A percentile compares a stretch with the other conserved stretches of the same genome.
These are phyloP conservation scores for Beauveria scarabaeidicola DNA, from an alignment of 2,329 filamentous ascomycete genomes.

Conservation along the genomic window DNA sequence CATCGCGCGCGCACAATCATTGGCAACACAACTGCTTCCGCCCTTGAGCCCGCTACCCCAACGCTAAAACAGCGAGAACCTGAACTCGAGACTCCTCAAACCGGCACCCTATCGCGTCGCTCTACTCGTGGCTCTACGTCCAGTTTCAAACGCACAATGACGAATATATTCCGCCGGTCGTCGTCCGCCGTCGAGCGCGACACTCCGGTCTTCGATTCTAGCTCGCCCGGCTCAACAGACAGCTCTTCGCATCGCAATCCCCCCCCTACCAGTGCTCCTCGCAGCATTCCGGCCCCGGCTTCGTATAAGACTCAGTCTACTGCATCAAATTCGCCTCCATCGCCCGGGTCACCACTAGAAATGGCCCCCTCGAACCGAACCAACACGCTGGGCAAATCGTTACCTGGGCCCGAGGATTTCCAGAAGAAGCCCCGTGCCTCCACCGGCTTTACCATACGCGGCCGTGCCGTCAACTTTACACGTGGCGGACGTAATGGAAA, in stretches of 20 bases:
- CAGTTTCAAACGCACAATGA: slow-evolving; percentile 42
- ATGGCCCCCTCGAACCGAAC: slow-evolving; percentile 26
- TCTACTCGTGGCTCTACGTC: slow-evolving; percentile 34
- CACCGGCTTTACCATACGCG: slow-evolving; percentile 42
- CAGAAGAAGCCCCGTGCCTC: slow-evolving; percentile 42
- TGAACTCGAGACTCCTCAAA: slow-evolving; percentile 10
- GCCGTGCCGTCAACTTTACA: slow-evolving; percentile 40
- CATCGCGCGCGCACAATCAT: slow-evolving; percentile 7
- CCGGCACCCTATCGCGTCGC: slow-evolving; percentile 28
- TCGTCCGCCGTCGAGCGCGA: slow-evolving; percentile 25
- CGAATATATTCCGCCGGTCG: slow-evolving; percentile 38
- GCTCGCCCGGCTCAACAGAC: slow-evolving; percentile 7
- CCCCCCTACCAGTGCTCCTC: slow-evolving; percentile 29
- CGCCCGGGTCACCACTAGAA: slow-evolving; percentile 37
- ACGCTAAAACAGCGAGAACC: background rate
- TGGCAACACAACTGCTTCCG: background rate
- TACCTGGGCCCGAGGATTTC: slow-evolving; percentile 38
- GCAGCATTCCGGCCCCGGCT: slow-evolving; percentile 7
- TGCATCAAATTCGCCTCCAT: slow-evolving; percentile 42
- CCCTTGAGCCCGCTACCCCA: background rate
- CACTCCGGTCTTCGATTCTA: slow-evolving; percentile 16
- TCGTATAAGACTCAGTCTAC: slow-evolving; percentile 39
- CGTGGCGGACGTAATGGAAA: slow-evolving; percentile 17
- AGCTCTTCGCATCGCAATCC: slow-evolving; percentile 21
- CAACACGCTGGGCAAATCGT: slow-evolving; percentile 19